A percentile compares a stretch with the other conserved stretches of the same genome.
Evolutionary conservation across 208 protist genomes (phyloP).

Genomic region (Wallacemonas sp.): DNA sequence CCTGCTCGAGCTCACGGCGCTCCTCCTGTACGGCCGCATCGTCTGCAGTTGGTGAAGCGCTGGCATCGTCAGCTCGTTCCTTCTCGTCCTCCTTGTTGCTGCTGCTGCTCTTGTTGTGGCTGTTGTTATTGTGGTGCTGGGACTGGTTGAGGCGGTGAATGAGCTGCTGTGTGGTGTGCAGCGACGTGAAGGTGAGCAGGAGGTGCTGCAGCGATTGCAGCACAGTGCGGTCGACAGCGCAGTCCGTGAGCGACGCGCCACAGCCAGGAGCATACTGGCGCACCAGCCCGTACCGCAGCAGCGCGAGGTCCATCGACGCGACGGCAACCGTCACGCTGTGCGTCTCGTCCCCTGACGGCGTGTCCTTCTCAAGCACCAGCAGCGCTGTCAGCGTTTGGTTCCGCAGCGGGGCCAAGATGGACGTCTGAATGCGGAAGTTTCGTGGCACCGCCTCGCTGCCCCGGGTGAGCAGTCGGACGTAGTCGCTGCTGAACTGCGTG

Average conservation of each 20-base stretch:
- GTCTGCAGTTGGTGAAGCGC: no score
- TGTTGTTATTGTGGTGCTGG: not conserved
- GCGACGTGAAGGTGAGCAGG: slow-evolving; percentile 50
- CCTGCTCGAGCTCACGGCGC: slow-evolving; percentile 26
- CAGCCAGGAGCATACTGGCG: slow-evolving; percentile 31
- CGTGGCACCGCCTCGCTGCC: slow-evolving; percentile 14
- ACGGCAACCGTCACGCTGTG: slow-evolving; percentile 41
- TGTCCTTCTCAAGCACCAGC: slow-evolving; percentile 43
- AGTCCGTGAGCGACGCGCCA: slow-evolving; percentile 34
- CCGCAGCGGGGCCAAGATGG: slow-evolving; percentile 41
- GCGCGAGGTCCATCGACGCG: slow-evolving; percentile 42
- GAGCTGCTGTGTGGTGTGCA: slow-evolving; percentile 48
- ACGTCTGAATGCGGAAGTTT: slow-evolving; percentile 32
- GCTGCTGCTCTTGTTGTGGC: slow-evolving; percentile 9
- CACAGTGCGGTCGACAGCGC: slow-evolving; percentile 34
- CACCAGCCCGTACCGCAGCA: slow-evolving; percentile 65
- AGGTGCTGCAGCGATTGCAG: slow-evolving; percentile 51
- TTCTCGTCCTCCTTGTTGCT: no score
- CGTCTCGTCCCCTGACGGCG: slow-evolving; percentile 19
- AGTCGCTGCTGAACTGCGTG: slow-evolving; percentile 25
- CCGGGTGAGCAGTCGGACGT: slow-evolving; percentile 35
- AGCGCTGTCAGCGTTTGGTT: slow-evolving; percentile 31
- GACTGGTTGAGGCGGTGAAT: slow-evolving; percentile 14
- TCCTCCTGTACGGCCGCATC: slow-evolving; percentile 13
- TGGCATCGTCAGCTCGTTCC: no score